A percentile compares a stretch with the other conserved stretches of the same genome.
phyloP scores from a whole-genome alignment of 805 yeast species.

The Candida koratica region DNA sequence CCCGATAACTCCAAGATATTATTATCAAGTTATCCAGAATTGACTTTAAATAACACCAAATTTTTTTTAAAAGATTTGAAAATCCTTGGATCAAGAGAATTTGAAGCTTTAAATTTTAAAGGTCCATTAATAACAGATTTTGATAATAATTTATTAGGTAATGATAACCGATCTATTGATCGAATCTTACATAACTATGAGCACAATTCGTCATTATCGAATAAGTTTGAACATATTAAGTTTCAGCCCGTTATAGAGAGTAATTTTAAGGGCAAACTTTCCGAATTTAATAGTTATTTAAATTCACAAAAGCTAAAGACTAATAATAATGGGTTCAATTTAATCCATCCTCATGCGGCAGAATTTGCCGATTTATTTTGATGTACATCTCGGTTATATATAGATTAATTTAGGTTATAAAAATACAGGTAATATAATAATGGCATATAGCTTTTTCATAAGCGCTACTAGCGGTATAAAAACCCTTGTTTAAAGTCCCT shows the following conservation, averaged over 20 bases:
- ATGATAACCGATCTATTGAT: conserved; percentile 35
- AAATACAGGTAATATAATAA: too few relatives aligned
- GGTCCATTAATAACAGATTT: conserved; percentile 34
- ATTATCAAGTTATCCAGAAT: conserved; percentile 13
- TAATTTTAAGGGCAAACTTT: background rate
- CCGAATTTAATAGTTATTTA: conserved; percentile 1
- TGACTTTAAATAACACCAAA: conserved; percentile 7
- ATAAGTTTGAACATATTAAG: conserved; percentile 1
- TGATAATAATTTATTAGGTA: conserved; percentile 37
- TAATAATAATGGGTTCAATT: conserved; percentile 11
- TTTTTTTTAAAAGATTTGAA: conserved; percentile 15
- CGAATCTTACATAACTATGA: conserved; percentile 37
- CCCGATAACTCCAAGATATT: conserved; percentile 31
- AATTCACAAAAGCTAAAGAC: conserved; percentile 2
- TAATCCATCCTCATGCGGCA: conserved; percentile 41
- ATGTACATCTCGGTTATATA: too few relatives aligned
- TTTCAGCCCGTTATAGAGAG: conserved; percentile 6
- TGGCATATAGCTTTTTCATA: too few relatives aligned
- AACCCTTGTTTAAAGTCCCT: too few relatives aligned
- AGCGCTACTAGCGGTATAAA: too few relatives aligned
- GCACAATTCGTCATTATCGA: conserved; percentile 18
- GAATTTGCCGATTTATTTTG: conserved; percentile 44
- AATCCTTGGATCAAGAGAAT: conserved; percentile 12
- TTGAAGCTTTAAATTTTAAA: conserved; percentile 14
- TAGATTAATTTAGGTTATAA: too few relatives aligned